These are phyloP conservation scores for Emmonsia crescens DNA, from an alignment of 2,329 filamentous ascomycete genomes.

Conservation along the genomic window DNA sequence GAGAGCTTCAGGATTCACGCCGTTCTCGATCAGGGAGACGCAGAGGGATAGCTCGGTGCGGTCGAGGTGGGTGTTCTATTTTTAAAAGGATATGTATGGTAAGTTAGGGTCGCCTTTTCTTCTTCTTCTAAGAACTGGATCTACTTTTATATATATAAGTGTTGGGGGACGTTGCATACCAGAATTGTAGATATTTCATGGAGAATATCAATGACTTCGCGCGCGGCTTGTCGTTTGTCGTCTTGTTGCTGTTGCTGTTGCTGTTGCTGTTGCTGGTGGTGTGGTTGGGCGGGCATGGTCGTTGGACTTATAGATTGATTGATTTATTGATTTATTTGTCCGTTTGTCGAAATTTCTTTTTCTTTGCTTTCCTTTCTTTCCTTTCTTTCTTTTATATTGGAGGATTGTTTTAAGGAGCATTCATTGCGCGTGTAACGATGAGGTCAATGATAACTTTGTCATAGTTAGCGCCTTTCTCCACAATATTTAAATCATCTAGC, in stretches of 20 bases:
- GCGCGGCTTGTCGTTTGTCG: constrained; percentile 39
- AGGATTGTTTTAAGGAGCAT: no score
- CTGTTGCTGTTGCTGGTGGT: neutral
- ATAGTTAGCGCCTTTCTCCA: no score
- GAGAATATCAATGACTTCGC: constrained; percentile 42
- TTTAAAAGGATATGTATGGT: neutral
- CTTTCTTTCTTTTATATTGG: no score
- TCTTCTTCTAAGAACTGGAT: neutral
- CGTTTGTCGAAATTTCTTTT: neutral
- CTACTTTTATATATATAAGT: neutral
- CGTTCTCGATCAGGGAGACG: constrained; percentile 93
- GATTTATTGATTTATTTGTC: neutral
- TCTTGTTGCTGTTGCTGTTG: constrained; percentile 22
- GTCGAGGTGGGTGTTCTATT: constrained; percentile 84
- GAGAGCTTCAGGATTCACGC: constrained; percentile 88
- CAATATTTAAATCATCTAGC: no score
- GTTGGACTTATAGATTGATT: neutral
- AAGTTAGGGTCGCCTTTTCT: neutral
- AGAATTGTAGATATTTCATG: constrained; percentile 40
- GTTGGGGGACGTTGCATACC: constrained; percentile 19
- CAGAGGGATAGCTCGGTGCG: constrained; percentile 85
- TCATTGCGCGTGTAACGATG: no score
- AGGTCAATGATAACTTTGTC: no score
- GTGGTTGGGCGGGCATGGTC: neutral
- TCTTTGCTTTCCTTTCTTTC: no score